Evolutionary conservation across 2,329 filamentous ascomycete species (phyloP).

Genomic region (Fusarium avenaceum): DNA sequence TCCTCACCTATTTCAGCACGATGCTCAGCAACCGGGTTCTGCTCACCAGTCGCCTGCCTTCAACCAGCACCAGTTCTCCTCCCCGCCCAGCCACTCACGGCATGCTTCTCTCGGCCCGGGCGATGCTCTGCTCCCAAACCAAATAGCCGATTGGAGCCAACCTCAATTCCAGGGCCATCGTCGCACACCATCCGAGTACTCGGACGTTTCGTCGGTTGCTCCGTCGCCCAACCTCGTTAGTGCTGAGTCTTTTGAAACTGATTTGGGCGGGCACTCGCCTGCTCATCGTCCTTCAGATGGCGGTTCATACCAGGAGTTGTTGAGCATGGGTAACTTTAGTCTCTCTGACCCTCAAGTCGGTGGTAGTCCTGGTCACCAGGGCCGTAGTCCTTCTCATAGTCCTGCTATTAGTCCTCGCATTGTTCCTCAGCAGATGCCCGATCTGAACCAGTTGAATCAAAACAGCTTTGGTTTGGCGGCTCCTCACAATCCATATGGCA

Average conservation of each 20-base stretch:
- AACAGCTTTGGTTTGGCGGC: conserved; percentile 60
- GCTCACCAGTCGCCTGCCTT: conserved; percentile 70
- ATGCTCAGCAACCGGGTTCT: conserved; percentile 62
- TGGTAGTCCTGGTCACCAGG: conserved; percentile 75
- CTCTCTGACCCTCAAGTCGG: conserved; percentile 78
- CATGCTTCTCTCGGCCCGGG: conserved; percentile 70
- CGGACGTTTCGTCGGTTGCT: conserved; percentile 87
- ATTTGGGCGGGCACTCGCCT: conserved; percentile 80
- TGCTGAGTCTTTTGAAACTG: conserved; percentile 82
- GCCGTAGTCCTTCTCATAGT: conserved; percentile 84
- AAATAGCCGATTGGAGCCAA: conserved; percentile 66
- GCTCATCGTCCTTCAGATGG: conserved; percentile 81
- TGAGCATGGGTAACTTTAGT: conserved; percentile 83
- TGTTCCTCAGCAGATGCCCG: conserved; percentile 68
- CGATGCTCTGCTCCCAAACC: conserved; percentile 67
- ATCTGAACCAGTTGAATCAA: conserved; percentile 65
- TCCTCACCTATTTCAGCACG: conserved; percentile 67
- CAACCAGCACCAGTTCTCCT: conserved; percentile 68
- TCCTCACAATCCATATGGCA: conserved; percentile 57
- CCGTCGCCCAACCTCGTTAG: conserved; percentile 86
- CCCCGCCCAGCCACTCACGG: conserved; percentile 66
- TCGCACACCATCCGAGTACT: conserved; percentile 89
- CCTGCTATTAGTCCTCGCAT: conserved; percentile 75
- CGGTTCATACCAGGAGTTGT: conserved; percentile 80
- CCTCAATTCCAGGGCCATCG: conserved; percentile 83